Evolutionary conservation across 1,284 basidiomycete genomes (phyloP).

Genomic region (Apiotrichum montevideense): DNA sequence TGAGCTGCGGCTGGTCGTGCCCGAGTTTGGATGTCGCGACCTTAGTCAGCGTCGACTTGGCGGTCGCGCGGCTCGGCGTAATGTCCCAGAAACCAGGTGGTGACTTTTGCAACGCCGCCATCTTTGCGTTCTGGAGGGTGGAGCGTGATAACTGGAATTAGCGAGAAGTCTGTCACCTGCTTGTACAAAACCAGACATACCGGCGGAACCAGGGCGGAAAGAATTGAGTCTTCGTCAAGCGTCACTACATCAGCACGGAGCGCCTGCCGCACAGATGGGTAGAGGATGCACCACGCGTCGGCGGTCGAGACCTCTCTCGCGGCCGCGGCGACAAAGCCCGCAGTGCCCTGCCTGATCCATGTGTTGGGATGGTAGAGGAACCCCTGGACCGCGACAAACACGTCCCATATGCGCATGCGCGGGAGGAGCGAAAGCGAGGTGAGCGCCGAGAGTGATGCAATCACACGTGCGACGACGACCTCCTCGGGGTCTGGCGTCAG

Average conservation of each 20-base stretch:
- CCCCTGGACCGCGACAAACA: slow-evolving; percentile 76
- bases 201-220: slow-evolving; percentile 68
- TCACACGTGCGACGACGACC: slow-evolving; percentile 79
- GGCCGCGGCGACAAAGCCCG: slow-evolving; percentile 77
- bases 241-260: slow-evolving; percentile 76
- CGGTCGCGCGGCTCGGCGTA: slow-evolving; percentile 3
- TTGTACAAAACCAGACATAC: slow-evolving; percentile 52
- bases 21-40: neutral
- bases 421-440: slow-evolving; percentile 80
- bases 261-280: slow-evolving; percentile 80
- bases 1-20: slow-evolving; percentile 7
- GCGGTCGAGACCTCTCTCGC: slow-evolving; percentile 70
- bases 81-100: slow-evolving; percentile 65
- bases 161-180: neutral
- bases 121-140: slow-evolving; percentile 76
- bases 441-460: slow-evolving; percentile 75
- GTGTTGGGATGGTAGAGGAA: slow-evolving; percentile 92
- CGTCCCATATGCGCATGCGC: slow-evolving; percentile 88
- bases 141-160: slow-evolving; percentile 66
- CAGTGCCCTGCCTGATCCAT: slow-evolving; percentile 93
- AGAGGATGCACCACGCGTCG: slow-evolving; percentile 94
- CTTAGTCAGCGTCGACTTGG: slow-evolving; percentile 8
- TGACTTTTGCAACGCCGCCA: slow-evolving; percentile 34
- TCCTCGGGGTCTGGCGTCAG: slow-evolving; percentile 76
- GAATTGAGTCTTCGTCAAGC: slow-evolving; percentile 66